A percentile compares a stretch with the other conserved stretches of the same genome.
Conservation (phyloP, 2,329 filamentous ascomycete species). For the Penicillium vulpinum region DNA sequence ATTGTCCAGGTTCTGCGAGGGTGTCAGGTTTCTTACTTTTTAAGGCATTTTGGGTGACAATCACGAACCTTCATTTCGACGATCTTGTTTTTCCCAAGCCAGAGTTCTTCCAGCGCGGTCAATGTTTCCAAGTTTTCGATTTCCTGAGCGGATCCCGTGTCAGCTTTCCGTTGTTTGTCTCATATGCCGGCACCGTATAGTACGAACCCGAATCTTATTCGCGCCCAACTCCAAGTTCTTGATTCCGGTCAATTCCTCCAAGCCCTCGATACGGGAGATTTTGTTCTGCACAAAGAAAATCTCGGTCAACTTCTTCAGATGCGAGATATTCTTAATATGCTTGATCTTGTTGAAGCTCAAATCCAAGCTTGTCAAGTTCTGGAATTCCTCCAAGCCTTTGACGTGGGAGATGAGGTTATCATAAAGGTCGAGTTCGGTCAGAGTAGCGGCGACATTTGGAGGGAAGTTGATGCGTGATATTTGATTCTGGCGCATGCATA, state of each 20-base stretch:
- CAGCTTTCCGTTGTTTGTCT: background rate
- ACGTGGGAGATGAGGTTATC: conserved; percentile 92
- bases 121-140: conserved; percentile 82
- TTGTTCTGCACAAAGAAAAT: conserved; percentile 95
- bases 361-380: conserved; percentile 75
- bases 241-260: conserved; percentile 72
- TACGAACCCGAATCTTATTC: conserved; percentile 72
- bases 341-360: conserved; percentile 99
- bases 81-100: conserved; percentile 97
- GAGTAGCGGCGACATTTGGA: conserved; percentile 60
- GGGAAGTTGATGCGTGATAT: conserved; percentile 81
- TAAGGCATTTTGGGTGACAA: background rate
- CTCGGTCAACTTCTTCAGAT: conserved; percentile 75
- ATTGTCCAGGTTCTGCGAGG: conserved; percentile 61
- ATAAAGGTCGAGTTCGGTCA: conserved; percentile 89
- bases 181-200: background rate
- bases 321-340: conserved; percentile 85
- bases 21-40: conserved; percentile 6
- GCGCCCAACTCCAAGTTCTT: conserved; percentile 87
- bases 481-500: conserved; percentile 91
- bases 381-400: conserved; percentile 75
- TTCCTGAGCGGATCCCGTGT: conserved; percentile 48
- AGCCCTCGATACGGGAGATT: conserved; percentile 80
- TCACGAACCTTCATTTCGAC: conserved; percentile 65
- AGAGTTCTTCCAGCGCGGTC: conserved; percentile 78